These are phyloP conservation scores for Boletus vermiculosoides DNA, from an alignment of 768 basidiomycete genomes.

Conservation along the genomic window DNA sequence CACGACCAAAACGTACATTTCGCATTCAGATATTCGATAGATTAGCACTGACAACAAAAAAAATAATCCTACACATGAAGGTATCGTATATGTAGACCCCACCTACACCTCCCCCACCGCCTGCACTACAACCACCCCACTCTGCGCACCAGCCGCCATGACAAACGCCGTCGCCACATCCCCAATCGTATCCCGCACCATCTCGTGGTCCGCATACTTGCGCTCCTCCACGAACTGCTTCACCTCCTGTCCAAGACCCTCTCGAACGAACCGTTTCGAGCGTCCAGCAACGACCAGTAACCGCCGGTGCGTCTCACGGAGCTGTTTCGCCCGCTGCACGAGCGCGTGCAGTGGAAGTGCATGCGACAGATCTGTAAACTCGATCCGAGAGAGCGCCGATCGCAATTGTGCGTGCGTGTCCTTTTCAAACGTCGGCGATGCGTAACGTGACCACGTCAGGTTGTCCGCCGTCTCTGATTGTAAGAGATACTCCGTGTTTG, in stretches of 20 bases:
- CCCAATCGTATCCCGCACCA: constrained; percentile 77
- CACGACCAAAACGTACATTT: no score
- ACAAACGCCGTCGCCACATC: constrained; percentile 81
- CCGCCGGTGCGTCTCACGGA: constrained; percentile 34
- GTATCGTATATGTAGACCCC: not conserved
- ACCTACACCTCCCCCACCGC: constrained; percentile 38
- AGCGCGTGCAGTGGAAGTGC: constrained; percentile 56
- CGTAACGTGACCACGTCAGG: constrained; percentile 68
- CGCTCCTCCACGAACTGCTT: constrained; percentile 41
- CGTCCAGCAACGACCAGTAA: constrained; percentile 73
- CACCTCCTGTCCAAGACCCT: constrained; percentile 61
- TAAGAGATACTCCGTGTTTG: constrained; percentile 62
- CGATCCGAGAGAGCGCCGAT: constrained; percentile 58
- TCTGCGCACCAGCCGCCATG: constrained; percentile 52
- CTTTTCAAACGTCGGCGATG: constrained; percentile 25
- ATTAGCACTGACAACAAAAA: no score
- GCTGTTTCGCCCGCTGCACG: constrained; percentile 39
- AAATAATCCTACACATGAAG: not conserved
- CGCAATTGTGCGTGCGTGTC: constrained; percentile 8
- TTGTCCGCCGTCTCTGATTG: constrained; percentile 83
- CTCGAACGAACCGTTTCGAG: constrained; percentile 65
- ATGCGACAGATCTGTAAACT: constrained; percentile 53
- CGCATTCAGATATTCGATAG: not conserved
- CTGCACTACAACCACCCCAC: constrained; percentile 69
- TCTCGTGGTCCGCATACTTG: constrained; percentile 11